A percentile compares a stretch with the other conserved stretches of the same genome.
Evolutionary conservation across 495 filamentous ascomycete genomes (phyloP).

Genomic region (Trypethelium eluteriae): DNA sequence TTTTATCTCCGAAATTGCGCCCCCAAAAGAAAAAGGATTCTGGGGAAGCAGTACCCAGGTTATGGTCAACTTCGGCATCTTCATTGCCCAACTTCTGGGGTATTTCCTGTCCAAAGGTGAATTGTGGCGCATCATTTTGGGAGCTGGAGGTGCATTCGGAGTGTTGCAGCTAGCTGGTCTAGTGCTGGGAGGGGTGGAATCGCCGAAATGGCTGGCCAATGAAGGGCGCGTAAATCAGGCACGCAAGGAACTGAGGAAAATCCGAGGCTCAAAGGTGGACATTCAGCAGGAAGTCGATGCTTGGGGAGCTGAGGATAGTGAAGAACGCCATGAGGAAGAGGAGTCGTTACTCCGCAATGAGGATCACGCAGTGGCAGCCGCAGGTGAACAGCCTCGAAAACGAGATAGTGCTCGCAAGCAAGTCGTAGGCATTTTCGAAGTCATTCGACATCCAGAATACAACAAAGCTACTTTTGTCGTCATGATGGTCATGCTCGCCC

Average conservation of each 20-base stretch:
- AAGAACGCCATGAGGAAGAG: slow-evolving; percentile 10
- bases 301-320: slow-evolving; percentile 35
- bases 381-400: background rate
- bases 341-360: slow-evolving; percentile 1
- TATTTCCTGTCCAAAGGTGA: slow-evolving; percentile 73
- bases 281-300: slow-evolving; percentile 64
- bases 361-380: background rate
- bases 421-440: slow-evolving; percentile 51
- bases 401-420: slow-evolving; percentile 2
- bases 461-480: slow-evolving; percentile 77
- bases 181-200: slow-evolving; percentile 64
- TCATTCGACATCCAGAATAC: slow-evolving; percentile 55
- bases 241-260: slow-evolving; percentile 57
- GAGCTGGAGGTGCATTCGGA: slow-evolving; percentile 61
- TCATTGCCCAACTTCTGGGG: slow-evolving; percentile 73
- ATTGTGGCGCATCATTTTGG: slow-evolving; percentile 78
- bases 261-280: slow-evolving; percentile 61
- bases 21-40: slow-evolving; percentile 66
- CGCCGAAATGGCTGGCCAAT: slow-evolving; percentile 74
- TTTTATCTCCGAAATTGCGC: slow-evolving; percentile 86
- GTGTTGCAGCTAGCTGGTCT: slow-evolving; percentile 58
- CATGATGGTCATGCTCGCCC: slow-evolving; percentile 81
- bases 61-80: slow-evolving; percentile 88
- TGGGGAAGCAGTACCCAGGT: slow-evolving; percentile 91
- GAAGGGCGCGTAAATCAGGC: slow-evolving; percentile 55